A percentile compares a stretch with the other conserved stretches of the same genome.
Conservation (phyloP, 1,139 yeast genomes). For the Debaryomyces robertsiae region DNA sequence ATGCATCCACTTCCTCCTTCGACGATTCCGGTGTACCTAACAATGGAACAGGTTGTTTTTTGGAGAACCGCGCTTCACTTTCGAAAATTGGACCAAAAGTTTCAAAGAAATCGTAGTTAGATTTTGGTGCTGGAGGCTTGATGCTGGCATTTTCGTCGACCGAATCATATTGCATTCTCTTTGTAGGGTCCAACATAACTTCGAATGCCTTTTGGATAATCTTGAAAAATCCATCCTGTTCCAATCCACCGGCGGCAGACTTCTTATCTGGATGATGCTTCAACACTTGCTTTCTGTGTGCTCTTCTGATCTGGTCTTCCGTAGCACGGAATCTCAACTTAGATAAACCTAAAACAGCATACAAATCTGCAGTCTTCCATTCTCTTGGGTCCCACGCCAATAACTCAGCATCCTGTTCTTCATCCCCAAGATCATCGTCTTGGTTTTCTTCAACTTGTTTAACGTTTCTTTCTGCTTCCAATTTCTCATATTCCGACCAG, state of each 20-base stretch:
- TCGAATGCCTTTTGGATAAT: conserved; percentile 97
- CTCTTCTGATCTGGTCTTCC: conserved; percentile 91
- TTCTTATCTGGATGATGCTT: conserved; percentile 98
- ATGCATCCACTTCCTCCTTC: conserved; percentile 83
- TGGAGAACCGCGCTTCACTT: conserved; percentile 89
- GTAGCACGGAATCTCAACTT: conserved; percentile 90
- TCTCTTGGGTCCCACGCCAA: conserved; percentile 93
- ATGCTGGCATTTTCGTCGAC: conserved; percentile 90
- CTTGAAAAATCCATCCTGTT: conserved; percentile 97
- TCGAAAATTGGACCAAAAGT: conserved; percentile 93
- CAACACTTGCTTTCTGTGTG: conserved; percentile 95
- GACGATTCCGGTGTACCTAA: conserved; percentile 71
- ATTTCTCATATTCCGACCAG: conserved; percentile 95
- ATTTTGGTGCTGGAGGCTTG: conserved; percentile 67
- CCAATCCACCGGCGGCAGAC: conserved; percentile 81
- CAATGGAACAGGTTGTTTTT: conserved; percentile 81
- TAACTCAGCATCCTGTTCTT: conserved; percentile 80
- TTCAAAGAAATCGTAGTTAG: conserved; percentile 77
- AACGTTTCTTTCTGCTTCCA: conserved; percentile 91
- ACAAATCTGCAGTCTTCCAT: conserved; percentile 96
- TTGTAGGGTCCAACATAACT: conserved; percentile 78
- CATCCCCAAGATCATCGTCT: conserved; percentile 74
- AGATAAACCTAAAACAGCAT: conserved; percentile 92
- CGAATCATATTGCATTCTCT: conserved; percentile 93
- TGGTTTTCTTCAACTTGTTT: conserved; percentile 65